Evolutionary conservation across 352 stramenopile genomes (phyloP).

Genomic region (Pythium vanterpoolii): DNA sequence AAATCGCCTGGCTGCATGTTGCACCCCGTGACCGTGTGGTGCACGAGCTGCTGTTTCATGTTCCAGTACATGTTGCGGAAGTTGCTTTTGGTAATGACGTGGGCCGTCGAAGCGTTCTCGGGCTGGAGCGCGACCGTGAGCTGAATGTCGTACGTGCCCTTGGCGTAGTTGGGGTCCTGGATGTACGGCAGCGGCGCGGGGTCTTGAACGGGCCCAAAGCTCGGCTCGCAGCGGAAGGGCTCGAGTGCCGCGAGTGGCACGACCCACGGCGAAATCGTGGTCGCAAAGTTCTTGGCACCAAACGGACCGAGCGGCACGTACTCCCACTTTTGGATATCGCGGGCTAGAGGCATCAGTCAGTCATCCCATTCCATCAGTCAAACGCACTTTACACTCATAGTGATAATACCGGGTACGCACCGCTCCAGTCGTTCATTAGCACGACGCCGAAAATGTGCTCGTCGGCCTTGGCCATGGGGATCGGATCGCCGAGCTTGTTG

Average conservation of each 20-base stretch:
- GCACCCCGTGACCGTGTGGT: constrained; percentile 97
- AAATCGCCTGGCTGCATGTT: constrained; percentile 95
- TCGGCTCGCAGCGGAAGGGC: constrained; percentile 91
- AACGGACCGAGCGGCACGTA: constrained; percentile 97
- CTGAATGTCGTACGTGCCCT: constrained; percentile 87
- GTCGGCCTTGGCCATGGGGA: constrained; percentile 89
- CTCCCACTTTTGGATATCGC: constrained; percentile 95
- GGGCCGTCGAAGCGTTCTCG: constrained; percentile 44
- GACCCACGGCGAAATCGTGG: constrained; percentile 96
- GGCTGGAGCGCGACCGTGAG: constrained; percentile 72
- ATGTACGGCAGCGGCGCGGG: constrained; percentile 93
- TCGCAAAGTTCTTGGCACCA: constrained; percentile 96
- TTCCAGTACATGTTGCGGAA: constrained; percentile 98
- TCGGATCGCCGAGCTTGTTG: constrained; percentile 87
- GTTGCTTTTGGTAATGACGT: constrained; percentile 91
- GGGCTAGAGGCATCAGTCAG: constrained; percentile 31
- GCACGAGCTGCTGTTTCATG: constrained; percentile 95
- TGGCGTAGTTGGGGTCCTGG: constrained; percentile 88
- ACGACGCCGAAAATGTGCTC: constrained; percentile 97
- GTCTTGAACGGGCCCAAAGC: constrained; percentile 81
- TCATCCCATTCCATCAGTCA: too few relatives aligned
- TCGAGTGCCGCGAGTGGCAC: constrained; percentile 93
- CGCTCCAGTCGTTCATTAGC: constrained; percentile 98
- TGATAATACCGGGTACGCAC: too few relatives aligned
- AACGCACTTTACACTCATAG: too few relatives aligned